A percentile compares a stretch with the other conserved stretches of the same genome.
phyloP scores from a whole-genome alignment of 1,284 basidiomycete genomes.

The Sporisorium iseilematis-ciliati region DNA sequence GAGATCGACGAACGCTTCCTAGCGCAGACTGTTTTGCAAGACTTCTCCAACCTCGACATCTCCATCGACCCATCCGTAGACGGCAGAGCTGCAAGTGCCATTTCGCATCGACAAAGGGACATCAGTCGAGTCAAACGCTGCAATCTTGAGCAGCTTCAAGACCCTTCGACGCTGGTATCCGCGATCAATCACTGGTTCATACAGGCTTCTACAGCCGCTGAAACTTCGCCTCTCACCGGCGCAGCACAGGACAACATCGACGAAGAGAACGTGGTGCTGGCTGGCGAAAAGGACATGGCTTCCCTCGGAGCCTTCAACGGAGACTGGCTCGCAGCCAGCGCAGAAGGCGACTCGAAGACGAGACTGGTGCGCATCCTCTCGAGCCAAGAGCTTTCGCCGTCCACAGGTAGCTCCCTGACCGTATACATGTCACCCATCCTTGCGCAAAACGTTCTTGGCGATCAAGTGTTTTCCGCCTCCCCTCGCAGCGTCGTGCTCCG shows the following conservation, averaged over 20 bases:
- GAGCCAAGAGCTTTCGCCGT: slow-evolving; percentile 17
- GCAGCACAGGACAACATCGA: slow-evolving; percentile 52
- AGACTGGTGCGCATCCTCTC: slow-evolving; percentile 57
- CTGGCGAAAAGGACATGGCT: slow-evolving; percentile 74
- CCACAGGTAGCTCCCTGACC: slow-evolving; percentile 1
- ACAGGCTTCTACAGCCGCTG: slow-evolving; percentile 15
- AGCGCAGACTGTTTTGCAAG: slow-evolving; percentile 52
- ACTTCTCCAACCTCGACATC: slow-evolving; percentile 50
- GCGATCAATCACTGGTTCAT: slow-evolving; percentile 50
- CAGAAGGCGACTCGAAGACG: slow-evolving; percentile 15
- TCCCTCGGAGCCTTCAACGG: slow-evolving; percentile 82
- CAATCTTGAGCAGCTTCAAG: slow-evolving; percentile 30
- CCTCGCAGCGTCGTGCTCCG: slow-evolving; percentile 22
- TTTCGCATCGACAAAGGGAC: slow-evolving; percentile 4
- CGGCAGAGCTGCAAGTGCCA: background rate
- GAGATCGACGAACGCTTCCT: slow-evolving; percentile 63
- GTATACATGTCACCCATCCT: slow-evolving; percentile 57
- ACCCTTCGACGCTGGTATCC: slow-evolving; percentile 24
- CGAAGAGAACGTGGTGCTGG: slow-evolving; percentile 56
- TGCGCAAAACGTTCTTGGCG: slow-evolving; percentile 54
- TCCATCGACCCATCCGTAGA: slow-evolving; percentile 27
- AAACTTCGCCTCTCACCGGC: slow-evolving; percentile 17
- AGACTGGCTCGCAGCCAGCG: slow-evolving; percentile 80
- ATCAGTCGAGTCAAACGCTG: slow-evolving; percentile 26
- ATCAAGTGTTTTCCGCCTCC: slow-evolving; percentile 29